Percentiles rank a stretch among this genome's conserved stretches.
Conservation (phyloP, 495 filamentous ascomycete species). For the Staphylotrichum tortipilum region DNA sequence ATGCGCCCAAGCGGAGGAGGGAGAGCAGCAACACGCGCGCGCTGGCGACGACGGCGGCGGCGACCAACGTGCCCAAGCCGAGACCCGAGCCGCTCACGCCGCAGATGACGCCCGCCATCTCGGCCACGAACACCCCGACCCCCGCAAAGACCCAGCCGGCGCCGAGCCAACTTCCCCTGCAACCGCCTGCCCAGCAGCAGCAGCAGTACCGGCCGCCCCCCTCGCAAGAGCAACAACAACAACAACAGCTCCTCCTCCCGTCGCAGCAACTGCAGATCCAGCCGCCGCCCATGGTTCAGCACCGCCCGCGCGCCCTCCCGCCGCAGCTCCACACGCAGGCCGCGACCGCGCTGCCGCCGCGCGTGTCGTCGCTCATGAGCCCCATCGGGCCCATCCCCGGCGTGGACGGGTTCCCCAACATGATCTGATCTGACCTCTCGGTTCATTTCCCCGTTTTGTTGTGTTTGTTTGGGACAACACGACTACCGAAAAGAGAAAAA, state of each 20-base stretch:
- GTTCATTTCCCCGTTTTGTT: constrained; percentile 10
- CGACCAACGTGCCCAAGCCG: constrained; percentile 30
- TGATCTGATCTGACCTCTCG: constrained; percentile 28
- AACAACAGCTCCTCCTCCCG: constrained; percentile 8
- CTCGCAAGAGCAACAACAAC: constrained; percentile 11
- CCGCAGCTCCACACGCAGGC: constrained; percentile 22
- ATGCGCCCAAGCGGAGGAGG: constrained; percentile 60
- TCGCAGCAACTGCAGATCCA: constrained; percentile 17
- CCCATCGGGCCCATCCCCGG: not conserved
- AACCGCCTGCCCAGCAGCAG: constrained; percentile 12
- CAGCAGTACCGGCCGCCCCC: constrained; percentile 16
- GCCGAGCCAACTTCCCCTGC: constrained; percentile 7
- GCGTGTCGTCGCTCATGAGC: constrained; percentile 20
- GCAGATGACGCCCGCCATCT: constrained; percentile 34
- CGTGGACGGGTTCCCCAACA: constrained; percentile 32
- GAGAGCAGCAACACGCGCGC: constrained; percentile 49
- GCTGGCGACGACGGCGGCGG: constrained; percentile 13
- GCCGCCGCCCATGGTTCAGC: constrained; percentile 18
- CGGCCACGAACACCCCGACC: constrained; percentile 29
- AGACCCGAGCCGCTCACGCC: constrained; percentile 33
- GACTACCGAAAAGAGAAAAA: not conserved
- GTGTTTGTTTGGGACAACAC: too few species aligned
- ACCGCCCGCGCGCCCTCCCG: constrained; percentile 17
- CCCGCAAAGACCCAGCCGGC: constrained; percentile 16
- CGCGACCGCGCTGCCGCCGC: constrained; percentile 12